These are phyloP conservation scores for Zoysia japonica DNA, from an alignment of 176 grass and related monocot genomes.

Conservation along the genomic window DNA sequence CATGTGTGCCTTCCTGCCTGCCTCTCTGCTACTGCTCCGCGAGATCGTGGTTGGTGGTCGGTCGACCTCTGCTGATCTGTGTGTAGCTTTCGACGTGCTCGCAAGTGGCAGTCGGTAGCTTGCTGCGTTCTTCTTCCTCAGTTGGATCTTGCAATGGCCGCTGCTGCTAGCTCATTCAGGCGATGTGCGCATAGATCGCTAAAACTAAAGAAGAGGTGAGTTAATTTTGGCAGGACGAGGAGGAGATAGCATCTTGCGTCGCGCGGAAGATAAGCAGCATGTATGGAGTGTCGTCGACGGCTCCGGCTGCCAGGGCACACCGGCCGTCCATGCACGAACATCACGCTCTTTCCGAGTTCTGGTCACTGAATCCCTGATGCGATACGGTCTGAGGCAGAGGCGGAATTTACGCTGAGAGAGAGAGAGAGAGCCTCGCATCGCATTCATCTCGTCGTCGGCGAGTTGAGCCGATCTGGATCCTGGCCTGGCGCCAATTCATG, in stretches of 20 bases:
- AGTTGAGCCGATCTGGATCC: background rate
- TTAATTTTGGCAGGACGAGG: background rate
- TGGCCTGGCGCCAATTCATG: constrained; percentile 8
- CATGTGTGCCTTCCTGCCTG: constrained; percentile 48
- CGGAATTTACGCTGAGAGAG: background rate
- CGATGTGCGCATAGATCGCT: background rate
- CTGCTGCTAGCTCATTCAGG: background rate
- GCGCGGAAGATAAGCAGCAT: constrained; percentile 46
- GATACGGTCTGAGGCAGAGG: background rate
- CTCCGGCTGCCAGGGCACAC: background rate
- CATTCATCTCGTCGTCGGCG: background rate
- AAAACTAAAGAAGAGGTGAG: background rate
- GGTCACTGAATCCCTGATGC: background rate
- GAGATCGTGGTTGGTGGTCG: constrained; percentile 30
- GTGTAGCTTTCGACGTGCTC: background rate
- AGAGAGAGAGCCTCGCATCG: background rate
- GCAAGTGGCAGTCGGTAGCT: constrained; percentile 8
- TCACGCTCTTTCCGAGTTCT: constrained; percentile 11
- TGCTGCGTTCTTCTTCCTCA: background rate
- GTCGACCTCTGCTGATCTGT: constrained; percentile 6
- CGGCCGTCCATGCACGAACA: background rate
- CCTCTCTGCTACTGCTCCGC: background rate
- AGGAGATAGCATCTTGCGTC: constrained; percentile 7
- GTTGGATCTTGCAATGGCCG: background rate
- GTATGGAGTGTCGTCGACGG: constrained; percentile 43